phyloP scores from a whole-genome alignment of 2,329 filamentous ascomycete species.

The Neofusicoccum sp. region DNA sequence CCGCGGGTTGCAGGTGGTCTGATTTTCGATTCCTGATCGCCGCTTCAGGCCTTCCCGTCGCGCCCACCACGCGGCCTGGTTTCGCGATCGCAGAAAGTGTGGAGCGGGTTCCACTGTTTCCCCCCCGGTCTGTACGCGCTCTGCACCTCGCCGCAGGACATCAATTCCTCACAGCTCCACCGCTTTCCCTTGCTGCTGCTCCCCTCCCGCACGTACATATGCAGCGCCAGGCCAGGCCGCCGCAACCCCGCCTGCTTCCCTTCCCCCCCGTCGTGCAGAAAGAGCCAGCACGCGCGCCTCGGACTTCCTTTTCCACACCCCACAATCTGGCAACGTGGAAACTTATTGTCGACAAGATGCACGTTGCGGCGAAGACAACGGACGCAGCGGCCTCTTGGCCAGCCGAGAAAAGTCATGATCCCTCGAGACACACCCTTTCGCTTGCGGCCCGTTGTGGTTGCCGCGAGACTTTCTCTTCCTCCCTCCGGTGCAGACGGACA shows the following conservation, averaged over 20 bases:
- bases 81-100: neutral
- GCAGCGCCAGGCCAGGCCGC: neutral
- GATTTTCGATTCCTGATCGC: neutral
- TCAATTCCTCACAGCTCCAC: neutral
- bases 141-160: neutral
- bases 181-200: neutral
- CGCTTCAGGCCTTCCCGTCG: neutral
- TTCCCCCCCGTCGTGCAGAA: neutral
- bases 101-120: slow-evolving; percentile 16
- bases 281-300: neutral
- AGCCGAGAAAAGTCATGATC: neutral
- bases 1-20: neutral
- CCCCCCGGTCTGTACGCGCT: neutral
- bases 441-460: neutral
- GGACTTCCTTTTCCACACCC: neutral
- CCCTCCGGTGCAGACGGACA: neutral
- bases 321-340: neutral
- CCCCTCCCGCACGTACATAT: neutral
- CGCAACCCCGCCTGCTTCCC: neutral
- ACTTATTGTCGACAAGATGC: neutral
- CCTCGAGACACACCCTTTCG: too few species aligned
- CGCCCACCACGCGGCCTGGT: neutral
- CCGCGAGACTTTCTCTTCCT: neutral
- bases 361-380: neutral
- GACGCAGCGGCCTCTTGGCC: neutral